Base-by-base conservation (phyloP, 768 basidiomycete species). In the Agaricus blazei region DNA sequence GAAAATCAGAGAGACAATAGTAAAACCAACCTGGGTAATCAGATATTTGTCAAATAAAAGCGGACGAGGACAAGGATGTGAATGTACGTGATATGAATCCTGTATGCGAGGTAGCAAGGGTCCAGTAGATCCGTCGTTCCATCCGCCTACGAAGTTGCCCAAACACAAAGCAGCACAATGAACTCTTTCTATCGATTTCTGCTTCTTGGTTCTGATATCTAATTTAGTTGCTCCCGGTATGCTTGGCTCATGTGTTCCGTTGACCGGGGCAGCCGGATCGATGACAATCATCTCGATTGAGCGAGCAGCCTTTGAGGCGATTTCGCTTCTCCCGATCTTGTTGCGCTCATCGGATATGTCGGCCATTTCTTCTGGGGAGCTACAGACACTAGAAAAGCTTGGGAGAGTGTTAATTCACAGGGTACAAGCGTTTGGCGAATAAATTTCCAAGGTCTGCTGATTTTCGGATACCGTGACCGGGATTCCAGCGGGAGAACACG, bases 121-220 rank as follows among this genome's bases (percentile, higher is more conserved):
- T 1, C 90, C 90, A 12, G 81, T 80, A 0, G 83, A 78, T 11
- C 83, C 85, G 65, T 90, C 90, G 62, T 86, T 89, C 88, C 88
- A 92, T 14, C 90, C 90, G 12, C 76, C 76, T 3, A 88, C 67
- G 57, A 85, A 84, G 46, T 85, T 51, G 9, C 73, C 69, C 69
- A 73, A 81, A 60, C 83, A 87, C 37, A 84, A 68, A 1, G 83
- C 65, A n/a, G 68, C 60, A 54, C 84, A 80, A 57, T 88, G 85
- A 27, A 84, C 65, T n/a, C 63, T 63, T 31, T 62, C 65, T 11
- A 52, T 58, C 24, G 45, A 31, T 1, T 59, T 64, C 47, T 72
- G 67, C 40, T 64, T 60, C 26, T 59, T 52, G 1, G 62, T 67
- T 46, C 48, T 52, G 52, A 56, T 50, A 48, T 49, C 40, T 15